Evolutionary conservation across 108 stramenopile species (phyloP), one percentile per base, ranked within the genome.

Genomic region (Asterionellopsis glacialis): DNA sequence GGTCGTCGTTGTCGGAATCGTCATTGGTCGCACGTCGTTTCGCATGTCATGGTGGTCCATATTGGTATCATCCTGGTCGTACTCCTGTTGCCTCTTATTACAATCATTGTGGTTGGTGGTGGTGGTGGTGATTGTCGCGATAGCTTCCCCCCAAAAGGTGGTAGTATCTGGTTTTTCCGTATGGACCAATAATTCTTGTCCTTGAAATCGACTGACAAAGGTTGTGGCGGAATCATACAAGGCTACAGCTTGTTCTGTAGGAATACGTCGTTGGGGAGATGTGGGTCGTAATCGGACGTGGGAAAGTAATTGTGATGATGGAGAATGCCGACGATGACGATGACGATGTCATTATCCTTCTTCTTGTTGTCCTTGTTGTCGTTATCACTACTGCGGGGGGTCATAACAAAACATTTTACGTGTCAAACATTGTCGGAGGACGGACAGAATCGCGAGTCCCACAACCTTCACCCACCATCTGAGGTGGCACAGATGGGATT

Each of bases 141-240:
- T 6, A 11, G 23, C 15, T 55, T 25, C 38, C 19, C 14, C 10
- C 55, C 61, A 62, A 63, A 61, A 23, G 45, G 63, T 47, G 27
- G 41, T 55, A 40, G 72, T 52, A 33, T 74, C 68, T 14, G 83
- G 82, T 58, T 65, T 80, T 59, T 90, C 85, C 7, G 84, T 76
- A 71, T 84, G 68, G 5, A 87, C 69, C 21, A 83, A 45, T 57
- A 84, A 54, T 47, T 82, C 69, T 28, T 59, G 44, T 18, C 66
- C 76, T 26, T 59, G 18, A 28, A 65, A 67, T 2, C 69, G 63
- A 22, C 69, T 57, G 51, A 88, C 69, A 62, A 70, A 84, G n/a
- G 90, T 86, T 0, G 74, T 76, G 3, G 84, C 90, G 24, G 84
- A 83, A 68, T 88, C 90, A 57, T 84, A 91, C 1, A 83, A 59